Evolutionary conservation across 257 asterid species (phyloP).

Genomic region (Solanum sejunctum): DNA sequence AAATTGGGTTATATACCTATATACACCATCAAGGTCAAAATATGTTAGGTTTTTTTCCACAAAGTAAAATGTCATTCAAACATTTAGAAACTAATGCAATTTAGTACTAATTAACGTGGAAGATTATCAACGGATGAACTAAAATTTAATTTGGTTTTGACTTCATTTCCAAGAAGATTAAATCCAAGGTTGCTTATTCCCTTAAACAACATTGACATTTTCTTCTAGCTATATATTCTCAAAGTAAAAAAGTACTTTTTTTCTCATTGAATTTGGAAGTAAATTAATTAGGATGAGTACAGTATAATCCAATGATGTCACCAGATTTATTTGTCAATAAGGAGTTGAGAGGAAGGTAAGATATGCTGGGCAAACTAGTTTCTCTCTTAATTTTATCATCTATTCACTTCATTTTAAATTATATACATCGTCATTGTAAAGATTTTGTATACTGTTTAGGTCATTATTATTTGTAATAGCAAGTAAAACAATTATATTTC

Average conservation of each 20-base stretch:
- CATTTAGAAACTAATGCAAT: neutral
- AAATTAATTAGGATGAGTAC: neutral
- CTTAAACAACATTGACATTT: neutral
- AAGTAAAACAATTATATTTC: neutral
- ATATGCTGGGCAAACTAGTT: neutral
- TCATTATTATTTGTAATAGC: neutral
- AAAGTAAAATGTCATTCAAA: neutral
- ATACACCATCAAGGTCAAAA: neutral
- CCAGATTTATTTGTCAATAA: neutral
- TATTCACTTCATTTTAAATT: neutral
- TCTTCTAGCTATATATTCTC: neutral
- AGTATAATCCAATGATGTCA: neutral
- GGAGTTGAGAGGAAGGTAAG: constrained; percentile 7
- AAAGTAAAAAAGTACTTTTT: neutral
- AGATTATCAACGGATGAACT: neutral
- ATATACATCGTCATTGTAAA: neutral
- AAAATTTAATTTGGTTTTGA: neutral
- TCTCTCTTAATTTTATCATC: neutral
- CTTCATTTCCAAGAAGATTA: neutral
- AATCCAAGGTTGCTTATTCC: neutral
- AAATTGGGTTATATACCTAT: neutral
- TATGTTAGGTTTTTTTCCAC: neutral
- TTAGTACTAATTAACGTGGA: neutral
- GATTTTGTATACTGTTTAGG: neutral
- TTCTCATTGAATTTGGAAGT: neutral